A percentile compares a stretch with the other conserved stretches of the same genome.
Evolutionary conservation across 2,329 filamentous ascomycete species (phyloP).

Genomic region (Penicillium sp.): DNA sequence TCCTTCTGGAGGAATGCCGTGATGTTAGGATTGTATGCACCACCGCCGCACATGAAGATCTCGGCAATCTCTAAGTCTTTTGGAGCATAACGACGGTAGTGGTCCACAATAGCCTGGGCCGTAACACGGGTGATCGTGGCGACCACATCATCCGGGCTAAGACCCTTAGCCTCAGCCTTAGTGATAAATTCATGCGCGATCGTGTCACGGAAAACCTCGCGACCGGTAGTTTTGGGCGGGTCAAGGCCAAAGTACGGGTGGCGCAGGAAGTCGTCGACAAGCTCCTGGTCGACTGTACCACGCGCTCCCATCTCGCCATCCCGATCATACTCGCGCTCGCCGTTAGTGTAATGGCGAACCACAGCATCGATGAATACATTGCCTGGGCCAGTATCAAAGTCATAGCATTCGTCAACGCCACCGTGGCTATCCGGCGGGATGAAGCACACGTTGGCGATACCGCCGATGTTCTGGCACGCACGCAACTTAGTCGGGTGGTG

Average conservation of each 20-base stretch:
- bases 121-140: slow-evolving; percentile 63
- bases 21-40: slow-evolving; percentile 61
- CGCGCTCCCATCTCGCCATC: slow-evolving; percentile 53
- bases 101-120: slow-evolving; percentile 56
- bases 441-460: slow-evolving; percentile 62
- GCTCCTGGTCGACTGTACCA: slow-evolving; percentile 52
- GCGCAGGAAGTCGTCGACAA: slow-evolving; percentile 55
- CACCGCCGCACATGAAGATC: slow-evolving; percentile 63
- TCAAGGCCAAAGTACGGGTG: slow-evolving; percentile 54
- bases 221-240: slow-evolving; percentile 60
- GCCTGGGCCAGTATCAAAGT: slow-evolving; percentile 59
- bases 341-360: slow-evolving; percentile 56
- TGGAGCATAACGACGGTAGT: slow-evolving; percentile 46
- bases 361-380: slow-evolving; percentile 60
- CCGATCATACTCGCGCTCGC: slow-evolving; percentile 52
- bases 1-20: slow-evolving; percentile 52
- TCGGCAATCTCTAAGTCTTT: slow-evolving; percentile 51
- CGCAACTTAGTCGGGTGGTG: slow-evolving; percentile 59
- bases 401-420: slow-evolving; percentile 42
- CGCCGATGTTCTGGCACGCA: slow-evolving; percentile 63
- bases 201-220: slow-evolving; percentile 62
- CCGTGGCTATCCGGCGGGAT: slow-evolving; percentile 23
- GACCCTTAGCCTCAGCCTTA: slow-evolving; percentile 46
- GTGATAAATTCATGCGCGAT: slow-evolving; percentile 54
- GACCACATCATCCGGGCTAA: slow-evolving; percentile 55